Percentiles rank a stretch among this genome's conserved stretches.
phyloP scores from a whole-genome alignment of 2,329 filamentous ascomycete species.

The Colletotrichum sojae region DNA sequence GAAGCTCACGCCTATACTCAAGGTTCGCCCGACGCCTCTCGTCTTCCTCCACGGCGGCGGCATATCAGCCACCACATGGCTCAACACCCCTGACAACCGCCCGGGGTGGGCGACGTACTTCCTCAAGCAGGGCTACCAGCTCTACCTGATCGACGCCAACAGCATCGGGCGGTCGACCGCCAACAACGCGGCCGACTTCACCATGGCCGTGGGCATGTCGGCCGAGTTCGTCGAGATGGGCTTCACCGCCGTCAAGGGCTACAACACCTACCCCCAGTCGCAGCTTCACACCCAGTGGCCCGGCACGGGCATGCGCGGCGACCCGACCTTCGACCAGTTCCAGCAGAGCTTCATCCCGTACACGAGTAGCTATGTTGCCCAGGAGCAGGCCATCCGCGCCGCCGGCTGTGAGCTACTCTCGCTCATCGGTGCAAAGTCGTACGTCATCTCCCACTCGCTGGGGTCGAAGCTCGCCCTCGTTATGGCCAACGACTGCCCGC shows the following conservation, averaged over 20 bases:
- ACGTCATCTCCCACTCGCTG: slow-evolving; percentile 49
- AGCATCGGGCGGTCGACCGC: slow-evolving; percentile 50
- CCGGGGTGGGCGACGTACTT: slow-evolving; percentile 59
- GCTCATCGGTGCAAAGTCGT: slow-evolving; percentile 46
- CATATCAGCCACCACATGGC: slow-evolving; percentile 49
- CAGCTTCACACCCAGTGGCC: slow-evolving; percentile 52
- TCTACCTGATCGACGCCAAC: slow-evolving; percentile 58
- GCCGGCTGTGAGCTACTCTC: slow-evolving; percentile 45
- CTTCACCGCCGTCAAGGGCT: slow-evolving; percentile 47
- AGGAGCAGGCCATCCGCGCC: slow-evolving; percentile 44
- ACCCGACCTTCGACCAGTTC: slow-evolving; percentile 63
- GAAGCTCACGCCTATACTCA: slow-evolving; percentile 48
- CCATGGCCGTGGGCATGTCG: slow-evolving; percentile 44
- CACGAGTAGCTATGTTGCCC: slow-evolving; percentile 42
- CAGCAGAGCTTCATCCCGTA: slow-evolving; percentile 59
- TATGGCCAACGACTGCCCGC: slow-evolving; percentile 49
- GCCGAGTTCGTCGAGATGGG: slow-evolving; percentile 45
- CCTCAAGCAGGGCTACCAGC: slow-evolving; percentile 54
- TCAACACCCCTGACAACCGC: slow-evolving; percentile 58
- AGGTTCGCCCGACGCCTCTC: slow-evolving; percentile 45
- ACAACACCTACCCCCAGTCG: slow-evolving; percentile 50
- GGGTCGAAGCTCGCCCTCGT: slow-evolving; percentile 47
- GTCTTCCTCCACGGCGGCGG: slow-evolving; percentile 52
- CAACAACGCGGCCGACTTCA: slow-evolving; percentile 47
- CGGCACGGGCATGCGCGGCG: slow-evolving; percentile 52